These are phyloP conservation scores for Henckelia pumila DNA, from an alignment of 257 asterid species.

Conservation along the genomic window DNA sequence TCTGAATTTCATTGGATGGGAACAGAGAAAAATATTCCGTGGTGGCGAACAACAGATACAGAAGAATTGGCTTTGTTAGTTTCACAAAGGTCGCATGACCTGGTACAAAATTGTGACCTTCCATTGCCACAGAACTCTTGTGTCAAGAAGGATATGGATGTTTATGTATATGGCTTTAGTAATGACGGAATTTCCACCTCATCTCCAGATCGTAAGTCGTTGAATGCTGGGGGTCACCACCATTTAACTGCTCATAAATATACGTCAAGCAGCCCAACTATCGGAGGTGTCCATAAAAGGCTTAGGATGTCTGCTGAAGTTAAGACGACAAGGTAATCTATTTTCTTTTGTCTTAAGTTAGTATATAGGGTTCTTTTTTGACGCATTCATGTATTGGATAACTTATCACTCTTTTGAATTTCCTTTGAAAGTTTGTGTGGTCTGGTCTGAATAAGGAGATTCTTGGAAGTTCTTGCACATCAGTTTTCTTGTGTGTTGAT, in stretches of 20 bases:
- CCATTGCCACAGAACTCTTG: slow-evolving; percentile 56
- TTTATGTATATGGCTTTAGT: slow-evolving; percentile 22
- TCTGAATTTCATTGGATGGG: slow-evolving; percentile 48
- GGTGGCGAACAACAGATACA: slow-evolving; percentile 86
- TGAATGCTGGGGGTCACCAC: slow-evolving; percentile 12
- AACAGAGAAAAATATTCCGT: slow-evolving; percentile 49
- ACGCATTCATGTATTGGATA: neutral
- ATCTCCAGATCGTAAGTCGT: slow-evolving; percentile 23
- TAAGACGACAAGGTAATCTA: slow-evolving; percentile 39
- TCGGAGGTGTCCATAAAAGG: slow-evolving; percentile 28
- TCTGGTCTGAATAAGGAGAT: neutral
- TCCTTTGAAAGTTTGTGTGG: neutral
- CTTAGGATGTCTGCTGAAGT: slow-evolving; percentile 28
- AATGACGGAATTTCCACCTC: slow-evolving; percentile 25
- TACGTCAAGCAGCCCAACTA: slow-evolving; percentile 18
- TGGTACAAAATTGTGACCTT: slow-evolving; percentile 80
- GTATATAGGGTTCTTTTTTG: slow-evolving; percentile 6
- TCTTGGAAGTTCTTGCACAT: neutral
- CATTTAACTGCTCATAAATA: slow-evolving; percentile 15
- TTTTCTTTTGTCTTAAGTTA: slow-evolving; percentile 6
- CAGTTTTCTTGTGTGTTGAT: neutral
- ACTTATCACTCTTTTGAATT: neutral
- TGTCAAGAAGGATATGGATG: slow-evolving; percentile 39
- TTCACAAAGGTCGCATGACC: slow-evolving; percentile 52
- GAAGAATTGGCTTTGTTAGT: slow-evolving; percentile 76